These are phyloP conservation scores for Cryphonectria radicalis DNA, from an alignment of 2,329 filamentous ascomycete genomes.

Conservation along the genomic window DNA sequence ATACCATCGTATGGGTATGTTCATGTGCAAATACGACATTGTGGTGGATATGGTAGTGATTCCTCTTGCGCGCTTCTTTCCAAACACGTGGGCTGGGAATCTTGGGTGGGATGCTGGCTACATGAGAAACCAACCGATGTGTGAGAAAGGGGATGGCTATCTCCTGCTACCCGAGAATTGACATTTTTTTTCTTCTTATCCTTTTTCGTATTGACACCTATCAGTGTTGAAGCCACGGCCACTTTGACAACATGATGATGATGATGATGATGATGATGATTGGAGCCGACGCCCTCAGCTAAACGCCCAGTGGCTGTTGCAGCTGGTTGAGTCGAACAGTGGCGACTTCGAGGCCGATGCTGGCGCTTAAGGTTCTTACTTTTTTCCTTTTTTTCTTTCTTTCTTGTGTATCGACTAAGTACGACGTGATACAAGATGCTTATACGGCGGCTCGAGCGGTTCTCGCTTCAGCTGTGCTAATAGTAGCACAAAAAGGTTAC, in stretches of 20 bases:
- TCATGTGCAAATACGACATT: not conserved
- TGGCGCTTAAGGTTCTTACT: not conserved
- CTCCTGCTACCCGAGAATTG: not conserved
- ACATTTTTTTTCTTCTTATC: not conserved
- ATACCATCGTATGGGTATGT: not conserved
- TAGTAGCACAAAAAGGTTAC: no score
- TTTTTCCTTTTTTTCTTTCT: not conserved
- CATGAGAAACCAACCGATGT: not conserved
- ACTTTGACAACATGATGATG: not conserved
- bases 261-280: not conserved
- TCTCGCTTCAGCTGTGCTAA: not conserved
- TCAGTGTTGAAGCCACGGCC: not conserved
- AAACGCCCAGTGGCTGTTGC: not conserved
- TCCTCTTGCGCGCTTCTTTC: not conserved
- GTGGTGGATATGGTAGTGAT: not conserved
- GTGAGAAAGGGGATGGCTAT: no score
- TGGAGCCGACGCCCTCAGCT: not conserved
- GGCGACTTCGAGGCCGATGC: not conserved
- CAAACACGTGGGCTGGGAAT: no score
- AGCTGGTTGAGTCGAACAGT: not conserved
- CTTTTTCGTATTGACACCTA: not conserved
- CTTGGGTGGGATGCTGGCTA: not conserved
- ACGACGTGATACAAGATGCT: not conserved
- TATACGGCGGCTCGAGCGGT: no score
- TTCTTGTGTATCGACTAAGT: no score